Percentiles rank a stretch among this genome's conserved stretches.
Conservation (phyloP, 495 filamentous ascomycete genomes). For the Penicillium roqueforti region DNA sequence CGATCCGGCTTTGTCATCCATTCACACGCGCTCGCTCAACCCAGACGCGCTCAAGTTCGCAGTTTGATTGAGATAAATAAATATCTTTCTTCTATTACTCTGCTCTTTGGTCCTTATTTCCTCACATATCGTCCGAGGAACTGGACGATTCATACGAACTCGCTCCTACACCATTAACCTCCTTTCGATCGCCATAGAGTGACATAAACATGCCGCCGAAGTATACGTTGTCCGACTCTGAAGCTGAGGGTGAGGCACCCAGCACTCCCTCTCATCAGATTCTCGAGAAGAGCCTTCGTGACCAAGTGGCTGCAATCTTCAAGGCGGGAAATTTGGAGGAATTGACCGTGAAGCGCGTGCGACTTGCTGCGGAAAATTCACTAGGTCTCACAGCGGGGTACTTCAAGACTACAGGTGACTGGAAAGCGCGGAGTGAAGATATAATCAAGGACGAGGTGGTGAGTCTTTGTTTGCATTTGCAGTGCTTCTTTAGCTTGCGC, state of each 20-base stretch:
- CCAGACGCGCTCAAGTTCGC: neutral
- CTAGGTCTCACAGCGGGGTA: conserved; percentile 64
- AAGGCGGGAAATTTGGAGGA: conserved; percentile 53
- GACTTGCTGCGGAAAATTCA: conserved; percentile 60
- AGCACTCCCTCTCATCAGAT: conserved; percentile 29
- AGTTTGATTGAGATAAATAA: neutral
- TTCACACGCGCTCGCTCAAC: neutral
- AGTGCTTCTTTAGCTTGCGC: neutral
- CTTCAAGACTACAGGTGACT: conserved; percentile 58
- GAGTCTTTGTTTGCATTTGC: conserved; percentile 27
- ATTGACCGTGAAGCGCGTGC: conserved; percentile 74
- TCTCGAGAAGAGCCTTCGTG: conserved; percentile 54
- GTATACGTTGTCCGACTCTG: conserved; percentile 35
- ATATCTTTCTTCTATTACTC: neutral
- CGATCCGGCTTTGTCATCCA: conserved; percentile 10
- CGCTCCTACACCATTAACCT: neutral
- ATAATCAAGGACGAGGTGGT: conserved; percentile 71
- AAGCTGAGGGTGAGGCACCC: conserved; percentile 10
- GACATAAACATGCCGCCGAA: conserved; percentile 30
- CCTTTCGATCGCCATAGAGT: neutral
- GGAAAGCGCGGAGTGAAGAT: conserved; percentile 77
- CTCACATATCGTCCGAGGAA: neutral
- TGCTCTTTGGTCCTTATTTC: neutral
- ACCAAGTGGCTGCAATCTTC: conserved; percentile 56
- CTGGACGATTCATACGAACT: neutral